A percentile compares a stretch with the other conserved stretches of the same genome.
These are phyloP conservation scores for Mortierella sp. DNA, from an alignment of 371 early-diverging fungal genomes.

Conservation along the genomic window DNA sequence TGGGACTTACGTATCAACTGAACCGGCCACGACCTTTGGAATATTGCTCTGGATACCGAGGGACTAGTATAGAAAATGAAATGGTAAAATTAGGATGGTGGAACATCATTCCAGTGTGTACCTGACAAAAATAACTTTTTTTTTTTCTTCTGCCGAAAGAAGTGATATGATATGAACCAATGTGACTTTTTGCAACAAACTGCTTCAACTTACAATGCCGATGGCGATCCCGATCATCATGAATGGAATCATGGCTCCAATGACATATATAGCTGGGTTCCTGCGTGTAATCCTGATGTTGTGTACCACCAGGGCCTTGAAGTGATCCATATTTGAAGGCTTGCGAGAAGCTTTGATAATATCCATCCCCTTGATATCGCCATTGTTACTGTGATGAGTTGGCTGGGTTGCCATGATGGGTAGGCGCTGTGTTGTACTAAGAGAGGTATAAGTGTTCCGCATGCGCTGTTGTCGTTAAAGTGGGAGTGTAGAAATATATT, in stretches of 20 bases:
- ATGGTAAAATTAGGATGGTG: background rate
- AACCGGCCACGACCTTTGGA: conserved; percentile 36
- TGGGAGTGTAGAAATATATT: background rate
- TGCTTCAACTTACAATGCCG: conserved; percentile 39
- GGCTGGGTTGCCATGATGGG: conserved; percentile 6
- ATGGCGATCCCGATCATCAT: conserved; percentile 54
- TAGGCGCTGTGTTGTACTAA: background rate
- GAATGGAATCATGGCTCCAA: conserved; percentile 45
- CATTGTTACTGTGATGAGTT: conserved; percentile 10
- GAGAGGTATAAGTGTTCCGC: background rate
- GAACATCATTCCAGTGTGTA: conserved; percentile 13
- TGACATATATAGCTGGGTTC: conserved; percentile 28
- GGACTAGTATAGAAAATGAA: conserved; percentile 17
- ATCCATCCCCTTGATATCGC: conserved; percentile 34
- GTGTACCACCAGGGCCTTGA: conserved; percentile 31
- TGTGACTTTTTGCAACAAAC: background rate
- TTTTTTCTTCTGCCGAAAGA: background rate
- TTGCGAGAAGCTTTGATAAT: conserved; percentile 45
- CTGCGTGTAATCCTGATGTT: conserved; percentile 34
- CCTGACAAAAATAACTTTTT: background rate
- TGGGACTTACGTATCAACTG: conserved; percentile 33
- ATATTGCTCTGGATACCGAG: conserved; percentile 47
- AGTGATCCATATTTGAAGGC: conserved; percentile 48
- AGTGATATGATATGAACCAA: background rate
- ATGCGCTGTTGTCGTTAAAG: background rate